Percentiles rank a stretch among this genome's conserved stretches.
Evolutionary conservation across 2,329 filamentous ascomycete species (phyloP).

Genomic region (Ophiostoma triangulosporum): DNA sequence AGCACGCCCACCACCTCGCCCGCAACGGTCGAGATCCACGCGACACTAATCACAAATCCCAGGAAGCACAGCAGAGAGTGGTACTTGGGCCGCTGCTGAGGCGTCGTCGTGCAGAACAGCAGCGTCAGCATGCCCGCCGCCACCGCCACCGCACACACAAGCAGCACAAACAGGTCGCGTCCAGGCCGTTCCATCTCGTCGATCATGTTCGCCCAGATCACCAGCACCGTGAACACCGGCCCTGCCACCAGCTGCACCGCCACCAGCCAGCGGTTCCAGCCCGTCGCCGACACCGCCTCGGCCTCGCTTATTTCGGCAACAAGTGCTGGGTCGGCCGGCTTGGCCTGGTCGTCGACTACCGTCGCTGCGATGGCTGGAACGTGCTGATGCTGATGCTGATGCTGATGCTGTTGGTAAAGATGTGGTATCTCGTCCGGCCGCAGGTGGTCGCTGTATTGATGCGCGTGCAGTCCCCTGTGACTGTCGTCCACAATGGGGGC

Average conservation of each 20-base stretch:
- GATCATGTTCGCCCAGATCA: conserved; percentile 56
- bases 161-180: conserved; percentile 39
- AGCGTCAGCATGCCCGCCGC: conserved; percentile 55
- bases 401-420: neutral
- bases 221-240: conserved; percentile 66
- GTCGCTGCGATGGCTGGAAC: neutral
- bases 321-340: neutral
- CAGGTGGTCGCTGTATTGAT: neutral
- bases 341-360: neutral
- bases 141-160: conserved; percentile 50
- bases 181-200: conserved; percentile 43
- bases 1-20: conserved; percentile 91
- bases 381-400: neutral
- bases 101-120: conserved; percentile 55
- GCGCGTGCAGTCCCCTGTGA: neutral
- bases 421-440: neutral
- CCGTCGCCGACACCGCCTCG: neutral
- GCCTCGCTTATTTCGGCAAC: neutral
- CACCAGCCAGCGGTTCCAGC: conserved; percentile 86
- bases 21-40: conserved; percentile 93
- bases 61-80: conserved; percentile 73
- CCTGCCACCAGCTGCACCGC: conserved; percentile 75
- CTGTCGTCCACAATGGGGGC: neutral
- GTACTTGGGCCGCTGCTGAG: conserved; percentile 54
- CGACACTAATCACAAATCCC: conserved; percentile 81